Base-by-base conservation (phyloP, 257 asterid species). In the Anisodus tanguticus region DNA sequence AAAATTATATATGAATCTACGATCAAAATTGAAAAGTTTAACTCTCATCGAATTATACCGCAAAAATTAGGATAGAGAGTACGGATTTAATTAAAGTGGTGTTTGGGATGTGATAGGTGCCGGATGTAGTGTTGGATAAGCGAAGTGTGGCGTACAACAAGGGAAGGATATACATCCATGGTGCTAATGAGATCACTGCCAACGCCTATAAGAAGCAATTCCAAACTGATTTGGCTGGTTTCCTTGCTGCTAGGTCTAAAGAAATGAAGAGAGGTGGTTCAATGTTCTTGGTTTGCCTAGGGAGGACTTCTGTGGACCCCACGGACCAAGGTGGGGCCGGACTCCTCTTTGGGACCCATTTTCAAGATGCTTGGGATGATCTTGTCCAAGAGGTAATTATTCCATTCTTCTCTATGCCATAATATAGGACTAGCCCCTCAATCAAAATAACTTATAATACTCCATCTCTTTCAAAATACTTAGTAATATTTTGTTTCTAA, bases 351-450 rank as follows among this genome's bases (percentile, higher is more conserved):
- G 98, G 99, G 68, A 87, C 98, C 58, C 97, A 96, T 88, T 94
- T 94, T 87, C 95, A 96, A 83, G 99, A 96, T 88, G 98, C 99
- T 31, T 96, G 99, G 99, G 90, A 96, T 79, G 99, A 96, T 86
- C 98, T 96, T 70, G 98, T 96, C 89, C 93, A 89, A 79, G 98
- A 94, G 98, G 99, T 95, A 90, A 85, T 74, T 64, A 19, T 60
- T 13, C 37, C 54, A 80, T 10, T 39, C 58, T 57, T 72, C 41
- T 9, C 9, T 47, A n/a, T 43, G 57, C 55, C 17, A 70, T 2
- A 47, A 69, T 37, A 41, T 41, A 37, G 3, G 19, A 53, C 15
- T 53, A 53, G 57, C 15, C 57, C 16, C 57, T 53, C 57, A 3
- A 10, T 53, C 1, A 53, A 53, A 53, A 53, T 53, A 31, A 66